Percentiles rank a stretch among this genome's conserved stretches.
phyloP scores from a whole-genome alignment of 2,329 filamentous ascomycete genomes.

The Alternaria brassicae region DNA sequence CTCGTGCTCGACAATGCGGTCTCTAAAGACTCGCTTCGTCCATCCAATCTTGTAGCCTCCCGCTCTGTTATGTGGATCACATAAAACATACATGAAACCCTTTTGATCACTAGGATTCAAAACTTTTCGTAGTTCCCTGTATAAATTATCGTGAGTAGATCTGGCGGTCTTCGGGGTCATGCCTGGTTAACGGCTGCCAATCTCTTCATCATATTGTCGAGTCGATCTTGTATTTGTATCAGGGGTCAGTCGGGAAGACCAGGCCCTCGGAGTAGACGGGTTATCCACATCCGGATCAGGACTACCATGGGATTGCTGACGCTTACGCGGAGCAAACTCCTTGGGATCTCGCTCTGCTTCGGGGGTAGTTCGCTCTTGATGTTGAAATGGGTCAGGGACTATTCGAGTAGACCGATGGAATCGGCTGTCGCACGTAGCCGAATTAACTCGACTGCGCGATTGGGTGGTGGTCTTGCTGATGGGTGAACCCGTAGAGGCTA shows the following conservation, averaged over 20 bases:
- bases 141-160: constrained; percentile 4
- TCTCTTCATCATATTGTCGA: neutral
- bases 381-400: neutral
- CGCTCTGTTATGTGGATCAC: neutral
- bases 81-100: constrained; percentile 18
- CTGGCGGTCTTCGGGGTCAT: neutral
- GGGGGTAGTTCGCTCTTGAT: neutral
- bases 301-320: neutral
- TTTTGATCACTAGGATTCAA: neutral
- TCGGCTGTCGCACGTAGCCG: neutral
- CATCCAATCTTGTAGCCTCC: constrained; percentile 18
- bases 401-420: neutral
- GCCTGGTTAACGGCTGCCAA: neutral
- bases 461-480: neutral
- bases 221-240: neutral
- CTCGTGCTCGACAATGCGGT: constrained; percentile 11
- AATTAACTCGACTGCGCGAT: neutral
- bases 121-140: neutral
- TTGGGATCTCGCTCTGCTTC: neutral
- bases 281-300: neutral
- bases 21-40: neutral
- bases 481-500: neutral
- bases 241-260: neutral
- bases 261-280: neutral
- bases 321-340: neutral